A percentile compares a stretch with the other conserved stretches of the same genome.
Evolutionary conservation across 2,329 filamentous ascomycete genomes (phyloP).

Genomic region (Penicillium concentricum): DNA sequence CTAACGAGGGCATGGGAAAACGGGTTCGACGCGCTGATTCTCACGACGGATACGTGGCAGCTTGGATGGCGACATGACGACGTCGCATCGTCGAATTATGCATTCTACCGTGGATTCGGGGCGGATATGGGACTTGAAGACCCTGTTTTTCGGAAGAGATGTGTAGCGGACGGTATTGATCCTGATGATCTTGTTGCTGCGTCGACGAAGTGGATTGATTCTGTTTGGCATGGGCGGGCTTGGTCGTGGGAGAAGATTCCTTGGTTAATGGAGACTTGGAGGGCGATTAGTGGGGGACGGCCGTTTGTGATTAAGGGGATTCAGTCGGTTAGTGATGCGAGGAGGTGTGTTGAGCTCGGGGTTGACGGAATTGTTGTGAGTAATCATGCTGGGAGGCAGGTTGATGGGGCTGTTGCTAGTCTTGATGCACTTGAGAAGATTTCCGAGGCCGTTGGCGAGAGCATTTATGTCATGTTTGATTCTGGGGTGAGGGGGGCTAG

Average conservation of each 20-base stretch:
- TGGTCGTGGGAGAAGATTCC: constrained; percentile 66
- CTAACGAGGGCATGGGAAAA: constrained; percentile 54
- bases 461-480: constrained; percentile 59
- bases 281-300: constrained; percentile 54
- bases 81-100: constrained; percentile 57
- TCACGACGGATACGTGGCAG: constrained; percentile 65
- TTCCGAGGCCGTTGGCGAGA: constrained; percentile 51
- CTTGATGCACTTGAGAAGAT: constrained; percentile 62
- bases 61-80: constrained; percentile 63
- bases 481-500: constrained; percentile 57
- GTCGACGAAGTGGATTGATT: constrained; percentile 63
- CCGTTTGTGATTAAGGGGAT: constrained; percentile 68
- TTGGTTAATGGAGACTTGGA: constrained; percentile 63
- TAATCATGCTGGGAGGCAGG: constrained; percentile 69
- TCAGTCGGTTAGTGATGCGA: constrained; percentile 65
- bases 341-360: constrained; percentile 58
- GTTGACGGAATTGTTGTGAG: constrained; percentile 67
- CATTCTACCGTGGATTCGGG: constrained; percentile 62
- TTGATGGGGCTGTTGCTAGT: constrained; percentile 60
- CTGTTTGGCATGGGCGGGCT: constrained; percentile 62
- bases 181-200: constrained; percentile 54
- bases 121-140: constrained; percentile 58
- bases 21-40: constrained; percentile 58
- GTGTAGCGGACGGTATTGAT: constrained; percentile 55
- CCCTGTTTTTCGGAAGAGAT: constrained; percentile 57